Evolutionary conservation across 2,329 filamentous ascomycete genomes (phyloP).

Genomic region (Paramyrothecium roridum): DNA sequence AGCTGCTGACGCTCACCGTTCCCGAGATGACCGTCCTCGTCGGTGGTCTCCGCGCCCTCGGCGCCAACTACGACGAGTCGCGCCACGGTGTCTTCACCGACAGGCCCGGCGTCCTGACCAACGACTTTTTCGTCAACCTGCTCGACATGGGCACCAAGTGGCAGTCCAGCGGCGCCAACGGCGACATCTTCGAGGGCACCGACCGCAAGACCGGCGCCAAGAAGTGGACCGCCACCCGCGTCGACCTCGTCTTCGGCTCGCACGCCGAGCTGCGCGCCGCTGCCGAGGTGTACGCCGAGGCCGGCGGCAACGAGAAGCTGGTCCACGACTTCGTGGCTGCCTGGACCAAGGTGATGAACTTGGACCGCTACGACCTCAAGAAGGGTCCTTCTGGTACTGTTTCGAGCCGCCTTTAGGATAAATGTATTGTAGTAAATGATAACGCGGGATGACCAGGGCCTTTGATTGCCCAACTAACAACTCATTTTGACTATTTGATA

Average conservation of each 20-base stretch:
- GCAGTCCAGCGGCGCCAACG: slow-evolving; percentile 34
- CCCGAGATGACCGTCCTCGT: slow-evolving; percentile 70
- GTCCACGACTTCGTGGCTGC: slow-evolving; percentile 67
- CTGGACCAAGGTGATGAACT: slow-evolving; percentile 73
- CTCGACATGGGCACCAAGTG: slow-evolving; percentile 58
- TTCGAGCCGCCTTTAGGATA: too few relatives aligned
- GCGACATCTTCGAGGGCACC: slow-evolving; percentile 59
- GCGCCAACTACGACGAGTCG: slow-evolving; percentile 70
- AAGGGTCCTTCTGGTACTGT: too few relatives aligned
- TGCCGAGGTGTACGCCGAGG: slow-evolving; percentile 64
- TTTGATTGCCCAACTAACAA: too few relatives aligned
- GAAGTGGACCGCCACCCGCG: slow-evolving; percentile 69
- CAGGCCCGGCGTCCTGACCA: slow-evolving; percentile 65
- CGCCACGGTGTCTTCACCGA: slow-evolving; percentile 65
- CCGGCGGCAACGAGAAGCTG: slow-evolving; percentile 61
- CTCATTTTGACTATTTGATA: too few relatives aligned
- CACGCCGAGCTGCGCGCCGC: slow-evolving; percentile 71
- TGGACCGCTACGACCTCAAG: slow-evolving; percentile 72
- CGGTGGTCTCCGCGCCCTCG: slow-evolving; percentile 68
- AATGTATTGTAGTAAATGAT: too few relatives aligned
- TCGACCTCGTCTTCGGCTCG: slow-evolving; percentile 69
- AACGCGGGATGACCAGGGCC: too few relatives aligned
- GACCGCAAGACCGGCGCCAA: slow-evolving; percentile 63
- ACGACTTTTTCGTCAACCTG: slow-evolving; percentile 81
- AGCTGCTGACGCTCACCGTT: slow-evolving; percentile 66